A percentile compares a stretch with the other conserved stretches of the same genome.
Evolutionary conservation across 148 eudicot genomes (phyloP).

Genomic region (Fagopyrum homotropicum): DNA sequence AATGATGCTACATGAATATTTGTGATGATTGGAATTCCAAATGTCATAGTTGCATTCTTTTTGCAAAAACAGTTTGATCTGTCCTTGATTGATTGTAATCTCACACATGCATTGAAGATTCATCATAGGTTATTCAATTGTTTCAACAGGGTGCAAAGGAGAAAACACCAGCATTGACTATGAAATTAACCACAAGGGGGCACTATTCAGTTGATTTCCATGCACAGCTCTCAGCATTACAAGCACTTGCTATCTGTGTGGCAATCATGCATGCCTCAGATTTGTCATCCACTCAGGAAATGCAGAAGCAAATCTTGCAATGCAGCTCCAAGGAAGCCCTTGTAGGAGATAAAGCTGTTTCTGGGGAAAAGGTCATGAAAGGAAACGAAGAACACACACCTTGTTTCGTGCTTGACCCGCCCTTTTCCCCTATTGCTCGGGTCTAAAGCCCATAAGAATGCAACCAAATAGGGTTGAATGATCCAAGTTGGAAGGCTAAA

Average conservation of each 20-base stretch:
- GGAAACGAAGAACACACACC: conserved; percentile 34
- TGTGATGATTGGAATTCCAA: too few relatives aligned
- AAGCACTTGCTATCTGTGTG: conserved; percentile 77
- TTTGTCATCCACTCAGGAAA: conserved; percentile 43
- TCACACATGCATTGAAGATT: too few relatives aligned
- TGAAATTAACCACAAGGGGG: conserved; percentile 42
- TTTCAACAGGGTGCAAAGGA: conserved; percentile 65
- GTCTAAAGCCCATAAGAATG: conserved; percentile 24
- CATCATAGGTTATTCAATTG: conserved; percentile 25
- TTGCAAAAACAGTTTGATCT: too few relatives aligned
- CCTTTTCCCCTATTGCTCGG: conserved; percentile 89
- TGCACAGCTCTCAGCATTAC: conserved; percentile 68
- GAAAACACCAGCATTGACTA: conserved; percentile 45
- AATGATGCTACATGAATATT: neutral
- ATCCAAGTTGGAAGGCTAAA: neutral
- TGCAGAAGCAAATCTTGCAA: conserved; percentile 37
- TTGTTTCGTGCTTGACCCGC: conserved; percentile 67
- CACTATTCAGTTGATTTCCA: conserved; percentile 69
- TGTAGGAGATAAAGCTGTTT: conserved; percentile 42
- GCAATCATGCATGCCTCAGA: conserved; percentile 70
- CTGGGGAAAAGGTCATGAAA: conserved; percentile 22
- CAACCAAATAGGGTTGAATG: neutral
- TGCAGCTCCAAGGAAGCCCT: conserved; percentile 46
- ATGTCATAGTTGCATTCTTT: too few relatives aligned
- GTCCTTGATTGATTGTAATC: too few relatives aligned